These are phyloP conservation scores for Tricholoma terreum DNA, from an alignment of 768 basidiomycete species.

Conservation along the genomic window DNA sequence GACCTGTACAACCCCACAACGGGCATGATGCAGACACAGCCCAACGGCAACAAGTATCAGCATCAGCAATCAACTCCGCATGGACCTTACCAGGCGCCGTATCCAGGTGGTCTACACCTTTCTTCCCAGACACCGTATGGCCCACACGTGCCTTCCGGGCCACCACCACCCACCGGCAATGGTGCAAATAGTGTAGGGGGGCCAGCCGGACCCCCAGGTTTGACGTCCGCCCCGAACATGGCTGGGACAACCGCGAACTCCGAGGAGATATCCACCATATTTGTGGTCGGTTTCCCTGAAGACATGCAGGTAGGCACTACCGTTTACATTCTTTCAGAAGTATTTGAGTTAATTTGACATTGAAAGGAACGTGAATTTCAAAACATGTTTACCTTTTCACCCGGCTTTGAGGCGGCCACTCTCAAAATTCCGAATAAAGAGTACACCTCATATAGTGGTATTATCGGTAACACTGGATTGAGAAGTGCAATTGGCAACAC, in stretches of 20 bases:
- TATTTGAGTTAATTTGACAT: constrained; percentile 15
- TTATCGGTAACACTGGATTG: constrained; percentile 18
- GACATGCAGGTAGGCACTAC: constrained; percentile 84
- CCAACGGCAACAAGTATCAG: constrained; percentile 23
- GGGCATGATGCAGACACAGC: neutral
- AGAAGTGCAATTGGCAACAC: constrained; percentile 4
- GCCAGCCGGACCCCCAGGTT: constrained; percentile 21
- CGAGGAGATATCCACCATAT: constrained; percentile 95
- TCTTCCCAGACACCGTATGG: constrained; percentile 78
- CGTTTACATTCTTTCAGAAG: neutral
- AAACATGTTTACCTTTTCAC: constrained; percentile 97
- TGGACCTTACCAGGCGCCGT: constrained; percentile 24
- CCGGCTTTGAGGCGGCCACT: constrained; percentile 95
- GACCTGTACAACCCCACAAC: constrained; percentile 27
- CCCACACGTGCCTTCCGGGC: constrained; percentile 52
- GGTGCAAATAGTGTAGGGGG: constrained; percentile 15
- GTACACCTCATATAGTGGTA: constrained; percentile 66
- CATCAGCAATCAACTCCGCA: constrained; percentile 29
- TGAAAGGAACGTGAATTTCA: constrained; percentile 96
- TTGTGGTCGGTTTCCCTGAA: constrained; percentile 98
- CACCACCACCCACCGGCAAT: constrained; percentile 19
- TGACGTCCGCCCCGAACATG: constrained; percentile 26
- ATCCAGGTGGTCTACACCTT: constrained; percentile 41
- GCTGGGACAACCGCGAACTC: constrained; percentile 34
- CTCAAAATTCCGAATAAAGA: constrained; percentile 97